Evolutionary conservation across 805 yeast species (phyloP).

Genomic region (Hemisphaericaspora nanyangensis): DNA sequence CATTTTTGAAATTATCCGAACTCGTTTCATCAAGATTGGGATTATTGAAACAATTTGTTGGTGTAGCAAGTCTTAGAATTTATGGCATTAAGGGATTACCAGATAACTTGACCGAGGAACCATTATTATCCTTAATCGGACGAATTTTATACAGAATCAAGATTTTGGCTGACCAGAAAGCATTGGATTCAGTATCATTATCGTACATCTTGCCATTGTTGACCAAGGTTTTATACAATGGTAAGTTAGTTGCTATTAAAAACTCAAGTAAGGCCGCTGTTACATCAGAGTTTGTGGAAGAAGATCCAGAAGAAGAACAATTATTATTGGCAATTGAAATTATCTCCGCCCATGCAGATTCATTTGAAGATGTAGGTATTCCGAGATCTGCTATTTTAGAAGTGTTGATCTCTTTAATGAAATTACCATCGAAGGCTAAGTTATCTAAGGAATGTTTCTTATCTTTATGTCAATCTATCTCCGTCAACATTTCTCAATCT

Average conservation of each 20-base stretch:
- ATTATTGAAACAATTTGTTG: conserved; percentile 49
- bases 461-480: conserved; percentile 71
- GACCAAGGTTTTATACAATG: conserved; percentile 61
- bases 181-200: conserved; percentile 64
- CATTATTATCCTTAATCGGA: conserved; percentile 50
- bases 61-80: conserved; percentile 66
- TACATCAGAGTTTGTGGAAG: conserved; percentile 71
- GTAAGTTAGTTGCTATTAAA: conserved; percentile 52
- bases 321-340: conserved; percentile 73
- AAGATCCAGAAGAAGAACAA: conserved; percentile 86
- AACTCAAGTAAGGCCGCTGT: conserved; percentile 48
- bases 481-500: conserved; percentile 50
- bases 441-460: conserved; percentile 79
- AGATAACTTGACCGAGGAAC: conserved; percentile 45
- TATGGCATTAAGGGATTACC: conserved; percentile 45
- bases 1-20: conserved; percentile 54
- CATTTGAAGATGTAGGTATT: conserved; percentile 59
- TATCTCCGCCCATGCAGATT: conserved; percentile 62
- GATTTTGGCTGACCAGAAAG: conserved; percentile 66
- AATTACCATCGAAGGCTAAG: conserved; percentile 74
- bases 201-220: conserved; percentile 75
- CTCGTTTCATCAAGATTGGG: conserved; percentile 52
- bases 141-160: conserved; percentile 74
- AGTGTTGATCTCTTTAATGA: conserved; percentile 63
- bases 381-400: conserved; percentile 66